Percentiles rank a stretch among this genome's conserved stretches.
phyloP scores from a whole-genome alignment of 2,329 filamentous ascomycete species.

The Pseudocercospora fuligena region DNA sequence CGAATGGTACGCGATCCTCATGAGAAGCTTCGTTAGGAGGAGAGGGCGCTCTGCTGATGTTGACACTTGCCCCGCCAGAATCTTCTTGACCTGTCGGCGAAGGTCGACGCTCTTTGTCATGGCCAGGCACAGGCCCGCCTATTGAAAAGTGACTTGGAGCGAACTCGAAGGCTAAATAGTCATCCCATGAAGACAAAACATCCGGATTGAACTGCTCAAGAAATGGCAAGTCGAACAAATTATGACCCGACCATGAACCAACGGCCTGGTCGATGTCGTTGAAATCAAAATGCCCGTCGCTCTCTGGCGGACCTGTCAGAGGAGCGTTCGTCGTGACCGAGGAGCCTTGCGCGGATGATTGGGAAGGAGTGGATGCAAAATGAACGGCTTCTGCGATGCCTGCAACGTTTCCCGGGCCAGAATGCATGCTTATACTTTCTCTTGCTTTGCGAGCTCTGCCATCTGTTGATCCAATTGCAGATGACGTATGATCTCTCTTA shows the following conservation, averaged over 20 bases:
- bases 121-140: neutral
- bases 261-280: neutral
- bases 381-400: too few species aligned
- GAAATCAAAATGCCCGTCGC: neutral
- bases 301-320: neutral
- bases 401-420: too few species aligned
- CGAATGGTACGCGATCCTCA: conserved; percentile 4
- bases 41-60: conserved; percentile 3
- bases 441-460: neutral
- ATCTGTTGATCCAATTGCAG: neutral
- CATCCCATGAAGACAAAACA: neutral
- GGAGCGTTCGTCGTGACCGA: neutral
- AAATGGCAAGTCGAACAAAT: neutral
- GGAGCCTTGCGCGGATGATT: neutral
- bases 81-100: neutral
- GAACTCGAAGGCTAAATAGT: neutral
- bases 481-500: too few species aligned
- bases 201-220: neutral
- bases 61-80: neutral
- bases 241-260: neutral
- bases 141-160: neutral
- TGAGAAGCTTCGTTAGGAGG: conserved; percentile 6
- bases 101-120: neutral
- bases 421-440: neutral
- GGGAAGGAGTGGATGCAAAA: neutral